Evolutionary conservation across 1,139 yeast genomes (phyloP), one percentile per base, ranked within the genome.

Genomic region (Candida dubliniensis): DNA sequence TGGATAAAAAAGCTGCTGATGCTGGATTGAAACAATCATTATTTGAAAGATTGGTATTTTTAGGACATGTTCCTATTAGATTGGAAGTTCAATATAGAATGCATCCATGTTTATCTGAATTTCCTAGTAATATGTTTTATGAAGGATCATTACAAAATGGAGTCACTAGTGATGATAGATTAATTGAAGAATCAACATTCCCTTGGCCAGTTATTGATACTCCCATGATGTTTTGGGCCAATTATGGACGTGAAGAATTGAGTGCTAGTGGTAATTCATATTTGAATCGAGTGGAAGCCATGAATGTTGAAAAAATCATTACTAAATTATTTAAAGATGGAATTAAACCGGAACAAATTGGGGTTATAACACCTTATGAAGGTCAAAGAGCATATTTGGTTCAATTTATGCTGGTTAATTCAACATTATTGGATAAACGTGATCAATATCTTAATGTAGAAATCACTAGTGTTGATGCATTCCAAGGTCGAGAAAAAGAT

Each of bases 201-300:
- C 96, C 96, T 12, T 91, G 97, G 97, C 96, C 97, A 0, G 84
- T 86, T 25, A 69, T 73, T 32, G 85, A 82, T 41, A 74, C 74
- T 2, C 97, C 97, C 14, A 88, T 89, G 96, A 87, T 90, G 95
- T 88, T 91, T 57, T 90, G 97, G 96, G 86, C 90, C 2, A 85
- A 85, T 54, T 81, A 83, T 58, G 96, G 97, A 33, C 81, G 86
- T 51, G 97, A 91, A 66, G 97, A 91, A 63, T 81, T 91, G 42
- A 82, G 95, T 33, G 80, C 83, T 0, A 78, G 82, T 54, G 97
- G 97, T 44, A 84, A 86, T 12, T 87, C 96, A n/a, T 90, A 74
- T 57, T 70, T 91, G 54, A 91, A 91, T 63, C 74, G 96, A 55
- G 85, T 88, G 14, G 98, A 91, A 65, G 96, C 97, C 1, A 83